Base-by-base conservation (phyloP, 257 asterid species). In the Lithospermum erythrorhizon region DNA sequence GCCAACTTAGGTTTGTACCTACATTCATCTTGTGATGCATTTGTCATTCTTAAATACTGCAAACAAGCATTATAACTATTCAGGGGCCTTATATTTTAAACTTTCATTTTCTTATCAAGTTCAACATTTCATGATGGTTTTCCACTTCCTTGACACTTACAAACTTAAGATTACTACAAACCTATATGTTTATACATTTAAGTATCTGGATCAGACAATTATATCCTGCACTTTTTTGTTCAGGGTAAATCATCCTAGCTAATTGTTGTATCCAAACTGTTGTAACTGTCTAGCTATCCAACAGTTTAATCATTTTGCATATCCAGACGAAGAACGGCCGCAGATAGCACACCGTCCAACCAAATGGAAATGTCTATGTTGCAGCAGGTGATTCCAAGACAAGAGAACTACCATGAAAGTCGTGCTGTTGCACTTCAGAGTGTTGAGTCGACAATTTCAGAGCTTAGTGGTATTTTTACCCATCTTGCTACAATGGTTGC, bases 401-500 rank as follows among this genome's bases (percentile, higher is more conserved):
- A 89, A 73, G 96, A 89, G 41, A 83, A 24, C 71, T 76, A 74
- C 62, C 51, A 81, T n/a, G 89, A 82, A 57, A 74, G 82, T 70
- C 78, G 95, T 49, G 67, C 90, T 13, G 79, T 59, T 59, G 95
- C 95, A 69, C 96, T 89, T 67, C 96, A 89, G 68, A 89, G 73
- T 57, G 96, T 89, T 66, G 95, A 89, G 74, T 86, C 96, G 23
- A 89, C 96, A 21, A 86, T 89, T 60, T 70, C 94, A 56, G 96
- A 89, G 71, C 81, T 89, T 55, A 53, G 96, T 63, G 89, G 87
- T 55, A 86, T 89, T 55, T 89, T 89, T 81, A 86, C 95, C 32
- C 88, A 89, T 70, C 76, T 89, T 64, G 96, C 96, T 57, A 86
- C 95, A 48, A 83, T 89, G 96, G 95, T 86, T 51, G 87, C 94